phyloP scores from a whole-genome alignment of 331 rosid genomes.

The Arachis monticola region DNA sequence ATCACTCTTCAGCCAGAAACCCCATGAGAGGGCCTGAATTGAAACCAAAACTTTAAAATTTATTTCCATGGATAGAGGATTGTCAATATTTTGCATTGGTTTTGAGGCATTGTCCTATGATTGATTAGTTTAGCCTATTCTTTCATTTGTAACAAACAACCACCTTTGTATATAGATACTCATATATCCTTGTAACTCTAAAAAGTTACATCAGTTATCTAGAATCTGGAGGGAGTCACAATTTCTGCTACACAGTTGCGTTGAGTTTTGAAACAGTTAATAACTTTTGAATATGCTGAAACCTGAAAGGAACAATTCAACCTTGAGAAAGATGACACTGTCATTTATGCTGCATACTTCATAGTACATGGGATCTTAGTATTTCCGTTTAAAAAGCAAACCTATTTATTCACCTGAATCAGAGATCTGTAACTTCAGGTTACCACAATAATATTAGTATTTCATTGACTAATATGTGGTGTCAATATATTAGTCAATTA shows the following conservation, averaged over 20 bases:
- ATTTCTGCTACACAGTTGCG: background rate
- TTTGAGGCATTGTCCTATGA: conserved; percentile 16
- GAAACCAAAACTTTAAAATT: background rate
- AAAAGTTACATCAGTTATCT: conserved; percentile 31
- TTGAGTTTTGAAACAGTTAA: no score
- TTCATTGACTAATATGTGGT: no score
- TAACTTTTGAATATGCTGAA: no score
- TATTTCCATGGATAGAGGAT: conserved; percentile 20
- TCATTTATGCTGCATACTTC: background rate
- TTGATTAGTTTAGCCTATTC: conserved; percentile 35
- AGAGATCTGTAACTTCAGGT: no score
- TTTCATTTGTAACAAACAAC: conserved; percentile 26
- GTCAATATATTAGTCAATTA: no score
- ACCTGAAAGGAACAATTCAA: no score
- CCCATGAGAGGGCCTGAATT: conserved; percentile 40
- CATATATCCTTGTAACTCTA: conserved; percentile 32
- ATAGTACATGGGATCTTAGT: background rate
- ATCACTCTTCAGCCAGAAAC: conserved; percentile 41
- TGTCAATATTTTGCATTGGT: conserved; percentile 14
- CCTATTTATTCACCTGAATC: no score
- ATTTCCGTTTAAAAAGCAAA: no score
- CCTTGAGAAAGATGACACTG: background rate
- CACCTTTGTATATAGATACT: conserved; percentile 18
- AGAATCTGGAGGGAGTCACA: conserved; percentile 32
- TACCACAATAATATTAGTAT: no score